These are phyloP conservation scores for Polysphondylium violaceum DNA, from an alignment of 78 protist genomes.

Conservation along the genomic window DNA sequence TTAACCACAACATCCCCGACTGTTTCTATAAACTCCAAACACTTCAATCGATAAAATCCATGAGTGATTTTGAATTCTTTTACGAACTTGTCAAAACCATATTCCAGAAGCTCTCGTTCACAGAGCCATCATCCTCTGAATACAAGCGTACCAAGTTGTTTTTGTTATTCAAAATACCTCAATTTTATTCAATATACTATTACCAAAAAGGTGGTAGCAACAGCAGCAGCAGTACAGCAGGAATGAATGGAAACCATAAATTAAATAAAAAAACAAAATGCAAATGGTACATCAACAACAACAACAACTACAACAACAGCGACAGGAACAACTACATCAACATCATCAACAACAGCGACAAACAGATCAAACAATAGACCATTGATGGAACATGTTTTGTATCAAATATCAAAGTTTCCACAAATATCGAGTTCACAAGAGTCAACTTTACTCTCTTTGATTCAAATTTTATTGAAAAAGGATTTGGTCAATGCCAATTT, in stretches of 20 bases:
- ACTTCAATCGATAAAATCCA: neutral
- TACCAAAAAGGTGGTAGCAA: neutral
- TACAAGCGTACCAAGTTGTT: conserved; percentile 10
- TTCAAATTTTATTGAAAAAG: conserved; percentile 33
- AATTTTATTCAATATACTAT: conserved; percentile 9
- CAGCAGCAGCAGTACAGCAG: no score
- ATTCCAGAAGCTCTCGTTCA: neutral
- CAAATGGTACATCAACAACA: neutral
- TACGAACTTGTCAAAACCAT: conserved; percentile 5
- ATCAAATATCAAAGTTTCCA: conserved; percentile 13
- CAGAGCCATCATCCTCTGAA: conserved; percentile 3
- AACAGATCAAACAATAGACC: neutral
- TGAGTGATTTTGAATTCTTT: neutral
- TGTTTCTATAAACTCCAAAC: conserved; percentile 14
- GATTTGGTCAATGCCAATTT: conserved; percentile 7
- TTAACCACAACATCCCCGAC: neutral
- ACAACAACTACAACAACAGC: neutral
- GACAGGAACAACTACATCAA: neutral
- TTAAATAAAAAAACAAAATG: no score
- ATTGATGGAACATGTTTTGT: conserved; percentile 9
- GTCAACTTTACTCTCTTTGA: neutral
- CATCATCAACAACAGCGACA: neutral
- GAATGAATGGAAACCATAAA: no score
- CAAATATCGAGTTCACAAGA: neutral
- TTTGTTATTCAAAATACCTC: conserved; percentile 30